These are phyloP conservation scores for Cucurbita argyrosperma DNA, from an alignment of 306 rosid genomes.

Conservation along the genomic window DNA sequence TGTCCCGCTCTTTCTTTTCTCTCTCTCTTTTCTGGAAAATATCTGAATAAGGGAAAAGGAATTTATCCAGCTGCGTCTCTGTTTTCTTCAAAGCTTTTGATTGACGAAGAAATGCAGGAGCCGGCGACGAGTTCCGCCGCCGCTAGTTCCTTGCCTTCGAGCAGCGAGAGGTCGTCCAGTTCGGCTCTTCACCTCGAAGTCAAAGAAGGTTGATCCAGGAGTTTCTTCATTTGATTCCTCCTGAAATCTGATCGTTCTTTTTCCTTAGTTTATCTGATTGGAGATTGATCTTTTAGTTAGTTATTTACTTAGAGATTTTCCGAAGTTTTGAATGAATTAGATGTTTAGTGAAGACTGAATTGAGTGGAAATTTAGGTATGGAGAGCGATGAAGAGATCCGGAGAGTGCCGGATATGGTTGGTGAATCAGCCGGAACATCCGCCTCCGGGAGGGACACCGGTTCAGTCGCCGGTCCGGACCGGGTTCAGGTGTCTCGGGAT, in stretches of 20 bases:
- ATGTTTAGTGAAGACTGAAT: neutral
- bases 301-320: neutral
- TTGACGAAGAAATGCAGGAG: conserved; percentile 10
- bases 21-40: neutral
- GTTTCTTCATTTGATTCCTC: neutral
- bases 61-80: neutral
- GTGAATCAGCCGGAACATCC: conserved; percentile 75
- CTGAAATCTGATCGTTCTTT: neutral
- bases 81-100: neutral
- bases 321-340: neutral
- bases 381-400: conserved; percentile 98
- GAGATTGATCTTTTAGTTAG: neutral
- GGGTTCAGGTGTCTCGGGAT: conserved; percentile 50
- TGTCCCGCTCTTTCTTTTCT: conserved; percentile 1
- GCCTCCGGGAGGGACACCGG: conserved; percentile 47
- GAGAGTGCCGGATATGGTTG: conserved; percentile 89
- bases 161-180: conserved; percentile 14
- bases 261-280: neutral
- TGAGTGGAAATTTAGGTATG: conserved; percentile 24
- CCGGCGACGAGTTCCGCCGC: conserved; percentile 11
- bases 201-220: neutral
- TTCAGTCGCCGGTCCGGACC: conserved; percentile 49
- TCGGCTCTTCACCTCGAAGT: conserved; percentile 12
- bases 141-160: conserved; percentile 10
- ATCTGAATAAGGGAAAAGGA: neutral